Conservation (phyloP, 371 early-diverging fungal species). For the Entomophthora muscae region DNA sequence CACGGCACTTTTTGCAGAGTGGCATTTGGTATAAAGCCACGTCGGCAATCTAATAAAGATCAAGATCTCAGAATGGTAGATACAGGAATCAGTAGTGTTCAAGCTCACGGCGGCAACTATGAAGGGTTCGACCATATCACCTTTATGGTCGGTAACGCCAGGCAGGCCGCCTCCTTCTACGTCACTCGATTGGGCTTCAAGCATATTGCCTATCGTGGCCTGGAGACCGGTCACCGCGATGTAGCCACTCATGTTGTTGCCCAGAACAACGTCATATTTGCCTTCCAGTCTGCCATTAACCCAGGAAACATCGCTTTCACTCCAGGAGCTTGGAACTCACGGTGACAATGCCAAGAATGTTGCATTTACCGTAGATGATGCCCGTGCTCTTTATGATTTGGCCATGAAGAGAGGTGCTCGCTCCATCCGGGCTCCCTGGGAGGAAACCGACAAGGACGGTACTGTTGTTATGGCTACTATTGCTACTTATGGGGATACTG, state of each 20-base stretch:
- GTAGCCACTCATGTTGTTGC: slow-evolving; percentile 70
- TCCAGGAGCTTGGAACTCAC: slow-evolving; percentile 50
- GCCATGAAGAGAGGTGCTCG: slow-evolving; percentile 77
- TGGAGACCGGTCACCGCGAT: slow-evolving; percentile 85
- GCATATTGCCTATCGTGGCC: slow-evolving; percentile 80
- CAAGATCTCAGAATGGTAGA: neutral
- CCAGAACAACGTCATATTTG: slow-evolving; percentile 62
- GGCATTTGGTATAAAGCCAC: too few relatives aligned
- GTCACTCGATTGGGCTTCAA: slow-evolving; percentile 77
- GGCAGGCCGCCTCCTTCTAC: slow-evolving; percentile 87
- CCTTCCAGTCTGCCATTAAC: slow-evolving; percentile 80
- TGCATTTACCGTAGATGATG: slow-evolving; percentile 85
- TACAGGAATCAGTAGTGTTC: neutral
- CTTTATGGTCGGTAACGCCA: slow-evolving; percentile 83
- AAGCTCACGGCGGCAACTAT: slow-evolving; percentile 12
- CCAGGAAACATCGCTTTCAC: slow-evolving; percentile 58
- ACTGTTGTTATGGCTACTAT: slow-evolving; percentile 81
- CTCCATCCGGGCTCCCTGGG: slow-evolving; percentile 62
- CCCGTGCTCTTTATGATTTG: slow-evolving; percentile 50
- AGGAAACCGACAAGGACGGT: slow-evolving; percentile 64
- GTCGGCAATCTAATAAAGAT: neutral
- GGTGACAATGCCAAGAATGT: slow-evolving; percentile 94
- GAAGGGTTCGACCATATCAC: slow-evolving; percentile 48
- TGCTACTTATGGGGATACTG: slow-evolving; percentile 76
- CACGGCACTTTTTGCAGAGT: too few relatives aligned